Evolutionary conservation across 1,139 yeast genomes (phyloP).

Genomic region (Yamadazyma jaroonii): DNA sequence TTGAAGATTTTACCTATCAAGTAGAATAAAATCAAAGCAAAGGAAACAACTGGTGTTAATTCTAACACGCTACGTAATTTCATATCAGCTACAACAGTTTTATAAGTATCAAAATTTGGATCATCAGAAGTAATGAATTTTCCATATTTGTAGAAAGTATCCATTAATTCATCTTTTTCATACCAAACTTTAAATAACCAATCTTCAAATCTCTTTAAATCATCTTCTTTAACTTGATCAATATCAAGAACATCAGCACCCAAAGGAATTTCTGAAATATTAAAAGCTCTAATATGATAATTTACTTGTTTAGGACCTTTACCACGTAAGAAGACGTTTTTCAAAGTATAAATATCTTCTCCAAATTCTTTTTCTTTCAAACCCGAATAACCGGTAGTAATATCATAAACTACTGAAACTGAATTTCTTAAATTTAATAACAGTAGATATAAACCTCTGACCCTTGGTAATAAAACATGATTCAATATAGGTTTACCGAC

Average conservation of each 20-base stretch:
- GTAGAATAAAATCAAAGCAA: conserved; percentile 5
- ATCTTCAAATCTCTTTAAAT: conserved; percentile 51
- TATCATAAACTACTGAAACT: conserved; percentile 71
- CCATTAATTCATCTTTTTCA: conserved; percentile 72
- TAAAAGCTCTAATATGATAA: conserved; percentile 60
- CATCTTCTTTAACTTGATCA: conserved; percentile 43
- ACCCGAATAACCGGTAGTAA: conserved; percentile 81
- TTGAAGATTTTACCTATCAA: not conserved
- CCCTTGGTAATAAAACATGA: conserved; percentile 76
- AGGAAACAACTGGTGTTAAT: conserved; percentile 17
- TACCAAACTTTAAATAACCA: conserved; percentile 82
- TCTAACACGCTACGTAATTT: conserved; percentile 23
- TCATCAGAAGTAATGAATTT: conserved; percentile 38
- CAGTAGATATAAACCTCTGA: conserved; percentile 72
- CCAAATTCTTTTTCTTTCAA: conserved; percentile 64
- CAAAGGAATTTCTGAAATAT: conserved; percentile 63
- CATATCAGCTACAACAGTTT: conserved; percentile 29
- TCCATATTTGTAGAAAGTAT: conserved; percentile 57
- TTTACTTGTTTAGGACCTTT: conserved; percentile 66
- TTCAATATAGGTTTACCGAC: conserved; percentile 46
- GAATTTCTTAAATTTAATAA: conserved; percentile 58
- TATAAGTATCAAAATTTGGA: conserved; percentile 14
- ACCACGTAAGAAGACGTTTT: conserved; percentile 63
- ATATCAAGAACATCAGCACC: conserved; percentile 47
- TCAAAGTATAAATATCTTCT: conserved; percentile 70